Conservation (phyloP, 202 grass and related monocot genomes). For the Cymbopogon flexuosus region DNA sequence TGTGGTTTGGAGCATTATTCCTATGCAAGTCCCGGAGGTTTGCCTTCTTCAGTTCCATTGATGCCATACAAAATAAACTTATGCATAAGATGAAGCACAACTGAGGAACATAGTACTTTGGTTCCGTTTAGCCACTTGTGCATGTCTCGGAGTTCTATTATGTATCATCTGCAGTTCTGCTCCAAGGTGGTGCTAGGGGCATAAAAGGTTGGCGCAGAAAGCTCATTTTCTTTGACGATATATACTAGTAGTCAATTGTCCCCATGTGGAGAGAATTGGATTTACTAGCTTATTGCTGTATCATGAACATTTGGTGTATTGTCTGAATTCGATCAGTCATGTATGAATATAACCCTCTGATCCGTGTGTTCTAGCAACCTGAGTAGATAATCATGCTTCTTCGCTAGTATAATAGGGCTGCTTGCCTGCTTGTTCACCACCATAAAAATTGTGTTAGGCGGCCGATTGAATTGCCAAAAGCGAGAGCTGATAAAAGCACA, state of each 20-base stretch:
- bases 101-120: not conserved
- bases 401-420: not conserved
- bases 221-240: too few species aligned
- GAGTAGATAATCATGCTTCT: not conserved
- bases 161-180: too few species aligned
- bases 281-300: not conserved
- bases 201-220: not conserved
- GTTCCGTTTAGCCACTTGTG: not conserved
- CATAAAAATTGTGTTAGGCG: not conserved
- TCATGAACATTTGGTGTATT: not conserved
- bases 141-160: not conserved
- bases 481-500: not conserved
- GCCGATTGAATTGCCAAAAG: not conserved
- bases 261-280: not conserved
- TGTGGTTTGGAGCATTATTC: constrained; percentile 37
- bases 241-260: not conserved
- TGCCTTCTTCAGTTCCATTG: constrained; percentile 20
- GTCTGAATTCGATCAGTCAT: not conserved
- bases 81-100: not conserved
- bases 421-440: not conserved
- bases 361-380: not conserved
- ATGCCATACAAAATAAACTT: constrained; percentile 1
- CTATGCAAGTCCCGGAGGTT: constrained; percentile 7
- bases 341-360: not conserved
- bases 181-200: not conserved